Evolutionary conservation across 129 eudicot species (phyloP).

Genomic region (Solidago caesia): DNA sequence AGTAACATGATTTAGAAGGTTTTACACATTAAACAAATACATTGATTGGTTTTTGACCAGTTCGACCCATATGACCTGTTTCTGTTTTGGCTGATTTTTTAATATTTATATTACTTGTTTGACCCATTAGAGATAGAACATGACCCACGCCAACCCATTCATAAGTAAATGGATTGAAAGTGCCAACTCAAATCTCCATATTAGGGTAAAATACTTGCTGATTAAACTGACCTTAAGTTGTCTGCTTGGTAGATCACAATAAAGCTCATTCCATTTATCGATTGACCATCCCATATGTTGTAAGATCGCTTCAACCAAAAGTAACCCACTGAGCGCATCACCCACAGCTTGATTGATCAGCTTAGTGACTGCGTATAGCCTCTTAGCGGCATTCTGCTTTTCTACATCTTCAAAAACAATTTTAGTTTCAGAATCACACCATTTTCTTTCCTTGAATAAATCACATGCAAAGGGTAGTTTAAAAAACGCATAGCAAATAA

Average conservation of each 20-base stretch:
- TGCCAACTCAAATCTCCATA: background rate
- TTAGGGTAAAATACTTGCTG: background rate
- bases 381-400: constrained; percentile 66
- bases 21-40: background rate
- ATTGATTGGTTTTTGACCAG: background rate
- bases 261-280: constrained; percentile 67
- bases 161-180: background rate
- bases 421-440: constrained; percentile 8
- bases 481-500: background rate
- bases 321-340: constrained; percentile 79
- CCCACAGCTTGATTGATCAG: constrained; percentile 90
- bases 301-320: constrained; percentile 80
- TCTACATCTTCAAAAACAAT: constrained; percentile 46
- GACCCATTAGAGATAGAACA: background rate
- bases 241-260: constrained; percentile 83
- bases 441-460: constrained; percentile 2
- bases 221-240: constrained; percentile 65
- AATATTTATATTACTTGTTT: no score
- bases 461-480: background rate
- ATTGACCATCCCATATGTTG: constrained; percentile 76
- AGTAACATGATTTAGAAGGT: background rate
- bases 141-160: background rate
- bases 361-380: constrained; percentile 70
- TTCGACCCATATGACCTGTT: background rate
- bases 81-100: background rate